A percentile compares a stretch with the other conserved stretches of the same genome.
These are phyloP conservation scores for Niebla homalea DNA, from an alignment of 495 filamentous ascomycete species.

Conservation along the genomic window DNA sequence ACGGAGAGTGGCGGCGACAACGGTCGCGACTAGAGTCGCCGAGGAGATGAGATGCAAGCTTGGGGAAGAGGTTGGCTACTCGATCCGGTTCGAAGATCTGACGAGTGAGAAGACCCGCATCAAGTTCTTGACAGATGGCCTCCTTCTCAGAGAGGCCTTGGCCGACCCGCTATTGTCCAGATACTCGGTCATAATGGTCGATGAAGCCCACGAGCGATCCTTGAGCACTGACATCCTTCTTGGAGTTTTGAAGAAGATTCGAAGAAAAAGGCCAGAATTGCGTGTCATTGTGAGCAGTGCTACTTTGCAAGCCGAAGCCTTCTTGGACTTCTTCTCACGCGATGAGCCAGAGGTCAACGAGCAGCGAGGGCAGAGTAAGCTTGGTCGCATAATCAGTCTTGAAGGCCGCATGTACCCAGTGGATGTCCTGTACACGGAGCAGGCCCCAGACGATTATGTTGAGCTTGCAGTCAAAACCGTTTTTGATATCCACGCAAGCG, in stretches of 20 bases:
- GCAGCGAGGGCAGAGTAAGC: constrained; percentile 13
- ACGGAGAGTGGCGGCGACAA: constrained; percentile 93
- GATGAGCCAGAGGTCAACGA: constrained; percentile 23
- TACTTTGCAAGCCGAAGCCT: constrained; percentile 83
- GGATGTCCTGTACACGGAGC: constrained; percentile 72
- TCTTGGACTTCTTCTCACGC: constrained; percentile 64
- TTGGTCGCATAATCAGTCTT: constrained; percentile 70
- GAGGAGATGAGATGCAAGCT: constrained; percentile 88
- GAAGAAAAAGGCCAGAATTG: constrained; percentile 66
- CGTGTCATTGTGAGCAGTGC: constrained; percentile 89
- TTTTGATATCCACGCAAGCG: constrained; percentile 84
- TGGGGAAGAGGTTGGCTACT: constrained; percentile 88
- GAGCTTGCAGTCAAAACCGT: constrained; percentile 78
- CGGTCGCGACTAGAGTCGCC: constrained; percentile 83
- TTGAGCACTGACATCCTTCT: constrained; percentile 89
- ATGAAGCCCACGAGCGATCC: constrained; percentile 94
- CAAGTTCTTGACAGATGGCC: constrained; percentile 93
- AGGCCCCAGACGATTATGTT: constrained; percentile 76
- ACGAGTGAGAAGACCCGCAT: constrained; percentile 81
- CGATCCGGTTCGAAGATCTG: constrained; percentile 87
- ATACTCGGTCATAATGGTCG: constrained; percentile 97
- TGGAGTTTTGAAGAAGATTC: constrained; percentile 88
- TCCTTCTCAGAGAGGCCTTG: constrained; percentile 85
- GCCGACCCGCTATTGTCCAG: constrained; percentile 84
- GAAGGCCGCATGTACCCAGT: constrained; percentile 90